Evolutionary conservation across 306 rosid species (phyloP), one percentile per base, ranked within the genome.

Genomic region (Nissolia schottii): DNA sequence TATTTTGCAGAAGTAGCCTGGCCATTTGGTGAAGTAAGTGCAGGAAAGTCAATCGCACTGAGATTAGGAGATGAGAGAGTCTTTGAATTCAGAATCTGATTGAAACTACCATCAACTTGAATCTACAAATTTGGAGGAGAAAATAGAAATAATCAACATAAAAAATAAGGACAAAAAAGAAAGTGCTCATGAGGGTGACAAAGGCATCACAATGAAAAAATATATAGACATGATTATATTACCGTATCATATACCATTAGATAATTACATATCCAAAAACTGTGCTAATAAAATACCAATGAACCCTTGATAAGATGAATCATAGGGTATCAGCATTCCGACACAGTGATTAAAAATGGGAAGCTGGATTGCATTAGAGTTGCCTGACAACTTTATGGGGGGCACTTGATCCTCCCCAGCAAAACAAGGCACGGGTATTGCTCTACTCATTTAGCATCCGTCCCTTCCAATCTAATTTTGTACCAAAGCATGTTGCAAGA

Each of bases 71-170:
- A 74, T 20, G 87, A 77, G 65, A 80, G 35, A 49, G 89, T 69
- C 92, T 88, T 88, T 48, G 91, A 45, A 81, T 70, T 88, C 79
- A 76, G 46, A 78, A 79, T 86, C 75, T 83, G 94, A 67, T 67
- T 81, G 75, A 86, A 86, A 45, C 85, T 87, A 57, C 80, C 79
- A 67, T 90, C 96, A 23, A 85, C 94, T 88, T 88, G 96, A 79
- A 85, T 94, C 96, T 90, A 73, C 86, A 88, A 66, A 27, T 60
- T 55, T 24, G 54, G 16, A 16, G 51, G 55, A 20, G 59, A 34
- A 41, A 65, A 28, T 2, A 50, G 32, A 64, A 34, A 53, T 35
- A 18, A 64, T 51, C 38, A 63, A 24, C 54, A 64, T 35, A 35
- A 38, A 35, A 37, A 37, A n/a, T 19, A 67, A 5, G 14, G 27